These are phyloP conservation scores for Phyllosticta capitalensis DNA, from an alignment of 2,329 filamentous ascomycete species.

Conservation along the genomic window DNA sequence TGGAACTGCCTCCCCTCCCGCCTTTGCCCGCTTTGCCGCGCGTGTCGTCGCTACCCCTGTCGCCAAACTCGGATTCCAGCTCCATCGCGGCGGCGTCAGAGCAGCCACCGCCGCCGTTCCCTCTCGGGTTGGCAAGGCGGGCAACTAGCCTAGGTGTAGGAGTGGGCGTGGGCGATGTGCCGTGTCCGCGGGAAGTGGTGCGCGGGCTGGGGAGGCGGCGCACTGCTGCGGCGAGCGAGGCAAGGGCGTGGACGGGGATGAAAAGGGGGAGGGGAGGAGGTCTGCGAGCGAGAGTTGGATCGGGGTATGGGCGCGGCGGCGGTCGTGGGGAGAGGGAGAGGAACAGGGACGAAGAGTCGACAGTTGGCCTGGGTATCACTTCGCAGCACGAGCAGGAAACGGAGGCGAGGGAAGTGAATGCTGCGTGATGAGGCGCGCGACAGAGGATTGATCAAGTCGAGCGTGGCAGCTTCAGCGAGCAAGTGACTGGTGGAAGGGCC, in stretches of 20 bases:
- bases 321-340: neutral
- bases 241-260: neutral
- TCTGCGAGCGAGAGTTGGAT: neutral
- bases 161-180: neutral
- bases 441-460: too few relatives aligned
- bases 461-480: too few relatives aligned
- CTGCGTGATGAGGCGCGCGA: too few relatives aligned
- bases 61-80: too few relatives aligned
- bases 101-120: neutral
- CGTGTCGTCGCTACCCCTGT: neutral
- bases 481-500: too few relatives aligned
- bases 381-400: too few relatives aligned
- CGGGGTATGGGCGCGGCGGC: neutral
- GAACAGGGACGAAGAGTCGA: neutral
- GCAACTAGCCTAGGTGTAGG: neutral
- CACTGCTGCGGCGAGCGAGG: neutral
- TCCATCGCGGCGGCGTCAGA: too few relatives aligned
- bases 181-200: neutral
- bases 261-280: neutral
- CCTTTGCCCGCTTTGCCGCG: neutral
- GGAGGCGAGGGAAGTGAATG: too few relatives aligned
- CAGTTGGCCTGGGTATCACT: too few relatives aligned
- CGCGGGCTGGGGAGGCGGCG: too few relatives aligned
- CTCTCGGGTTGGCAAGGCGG: neutral
- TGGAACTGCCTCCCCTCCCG: neutral